Evolutionary conservation across 2,329 filamentous ascomycete genomes (phyloP).

Genomic region (Apiospora rasikravindrae): DNA sequence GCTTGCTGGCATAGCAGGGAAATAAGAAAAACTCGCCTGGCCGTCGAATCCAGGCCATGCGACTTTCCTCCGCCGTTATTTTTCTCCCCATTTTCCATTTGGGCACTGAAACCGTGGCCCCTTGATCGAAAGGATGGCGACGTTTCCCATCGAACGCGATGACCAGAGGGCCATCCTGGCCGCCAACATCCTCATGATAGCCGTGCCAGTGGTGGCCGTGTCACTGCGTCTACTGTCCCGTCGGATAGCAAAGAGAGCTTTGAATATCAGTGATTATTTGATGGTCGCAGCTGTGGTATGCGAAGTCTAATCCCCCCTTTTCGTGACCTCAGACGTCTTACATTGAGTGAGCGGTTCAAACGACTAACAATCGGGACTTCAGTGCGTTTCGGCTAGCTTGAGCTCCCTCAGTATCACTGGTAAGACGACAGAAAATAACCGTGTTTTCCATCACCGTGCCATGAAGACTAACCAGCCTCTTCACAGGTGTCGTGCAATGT

Average conservation of each 20-base stretch:
- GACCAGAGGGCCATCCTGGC: neutral
- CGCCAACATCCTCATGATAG: neutral
- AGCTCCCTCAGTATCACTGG: conserved; percentile 11
- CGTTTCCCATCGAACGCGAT: neutral
- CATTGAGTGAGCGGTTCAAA: too few relatives aligned
- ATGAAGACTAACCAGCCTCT: neutral
- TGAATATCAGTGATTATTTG: neutral
- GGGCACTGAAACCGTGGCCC: too few relatives aligned
- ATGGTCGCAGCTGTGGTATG: neutral
- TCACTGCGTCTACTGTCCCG: neutral
- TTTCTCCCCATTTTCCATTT: too few relatives aligned
- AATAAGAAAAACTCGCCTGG: neutral
- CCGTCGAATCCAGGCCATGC: neutral
- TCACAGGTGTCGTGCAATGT: neutral
- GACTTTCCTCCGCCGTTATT: neutral
- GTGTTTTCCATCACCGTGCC: too few relatives aligned
- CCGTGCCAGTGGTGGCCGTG: neutral
- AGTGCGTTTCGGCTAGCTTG: conserved; percentile 5
- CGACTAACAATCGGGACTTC: neutral
- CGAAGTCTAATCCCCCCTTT: neutral
- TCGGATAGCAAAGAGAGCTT: neutral
- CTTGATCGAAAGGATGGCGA: neutral
- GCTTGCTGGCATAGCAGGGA: too few relatives aligned
- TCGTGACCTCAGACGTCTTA: too few relatives aligned
- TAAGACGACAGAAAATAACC: neutral